Evolutionary conservation across 176 grass and related monocot genomes (phyloP).

Genomic region (Carex cristatella): DNA sequence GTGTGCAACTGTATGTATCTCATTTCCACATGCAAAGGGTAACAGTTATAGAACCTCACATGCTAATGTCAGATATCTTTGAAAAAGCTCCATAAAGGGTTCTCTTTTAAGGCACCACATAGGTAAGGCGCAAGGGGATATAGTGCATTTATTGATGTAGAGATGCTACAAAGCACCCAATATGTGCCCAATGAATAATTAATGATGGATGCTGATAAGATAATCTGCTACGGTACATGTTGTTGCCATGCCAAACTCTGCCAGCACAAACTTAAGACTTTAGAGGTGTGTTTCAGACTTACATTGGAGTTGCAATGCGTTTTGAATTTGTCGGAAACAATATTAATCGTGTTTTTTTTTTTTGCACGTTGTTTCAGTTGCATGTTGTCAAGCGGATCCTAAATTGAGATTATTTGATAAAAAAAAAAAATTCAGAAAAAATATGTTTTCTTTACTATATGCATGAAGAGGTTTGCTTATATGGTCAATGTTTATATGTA

Average conservation of each 20-base stretch:
- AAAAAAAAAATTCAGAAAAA: too few relatives aligned
- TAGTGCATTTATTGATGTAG: conserved; percentile 5
- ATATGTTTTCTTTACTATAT: too few relatives aligned
- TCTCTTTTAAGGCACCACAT: neutral
- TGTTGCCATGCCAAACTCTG: too few relatives aligned
- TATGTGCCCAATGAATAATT: neutral
- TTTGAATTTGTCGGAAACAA: too few relatives aligned
- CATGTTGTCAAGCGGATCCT: too few relatives aligned
- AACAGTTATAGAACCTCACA: conserved; percentile 10
- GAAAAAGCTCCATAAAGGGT: neutral
- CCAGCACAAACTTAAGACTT: too few relatives aligned
- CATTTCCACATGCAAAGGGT: neutral
- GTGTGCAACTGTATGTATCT: neutral
- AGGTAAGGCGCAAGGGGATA: neutral
- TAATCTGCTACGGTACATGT: too few relatives aligned
- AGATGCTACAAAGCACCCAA: neutral
- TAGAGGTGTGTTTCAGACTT: too few relatives aligned
- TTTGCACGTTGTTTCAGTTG: too few relatives aligned
- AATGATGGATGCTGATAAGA: neutral
- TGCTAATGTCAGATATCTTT: conserved; percentile 16
- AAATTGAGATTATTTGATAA: too few relatives aligned
- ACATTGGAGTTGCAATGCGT: too few relatives aligned
- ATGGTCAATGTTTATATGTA: neutral
- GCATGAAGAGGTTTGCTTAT: neutral
- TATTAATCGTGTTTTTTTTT: too few relatives aligned